Conservation (phyloP, 371 early-diverging fungal genomes). For the Mucor circinelloides region DNA sequence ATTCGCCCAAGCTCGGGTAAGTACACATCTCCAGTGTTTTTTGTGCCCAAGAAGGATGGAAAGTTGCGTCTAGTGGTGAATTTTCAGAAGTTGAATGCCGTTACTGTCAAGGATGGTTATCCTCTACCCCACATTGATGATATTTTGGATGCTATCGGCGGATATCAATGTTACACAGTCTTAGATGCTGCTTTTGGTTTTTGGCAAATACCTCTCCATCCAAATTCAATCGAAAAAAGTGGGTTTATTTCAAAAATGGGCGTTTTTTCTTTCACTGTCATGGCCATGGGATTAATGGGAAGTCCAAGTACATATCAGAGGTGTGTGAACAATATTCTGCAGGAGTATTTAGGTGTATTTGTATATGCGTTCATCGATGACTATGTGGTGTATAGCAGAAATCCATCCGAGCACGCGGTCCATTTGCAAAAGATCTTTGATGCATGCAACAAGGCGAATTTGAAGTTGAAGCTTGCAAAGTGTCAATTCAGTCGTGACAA, state of each 20-base stretch:
- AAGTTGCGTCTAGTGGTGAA: constrained; percentile 34
- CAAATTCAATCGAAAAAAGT: constrained; percentile 41
- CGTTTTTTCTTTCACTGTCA: constrained; percentile 46
- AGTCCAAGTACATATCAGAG: constrained; percentile 51
- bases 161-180: background rate
- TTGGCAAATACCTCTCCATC: constrained; percentile 35
- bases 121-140: constrained; percentile 49
- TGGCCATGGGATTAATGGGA: constrained; percentile 51
- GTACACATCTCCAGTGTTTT: constrained; percentile 39
- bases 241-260: constrained; percentile 54
- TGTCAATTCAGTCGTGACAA: constrained; percentile 31
- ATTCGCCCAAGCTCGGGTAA: constrained; percentile 17
- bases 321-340: constrained; percentile 32
- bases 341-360: constrained; percentile 21
- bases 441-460: constrained; percentile 23
- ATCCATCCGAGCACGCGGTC: constrained; percentile 25
- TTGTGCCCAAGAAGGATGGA: constrained; percentile 51
- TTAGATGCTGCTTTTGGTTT: constrained; percentile 35
- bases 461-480: constrained; percentile 44
- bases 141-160: constrained; percentile 28
- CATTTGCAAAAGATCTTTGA: constrained; percentile 38
- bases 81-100: constrained; percentile 36
- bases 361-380: constrained; percentile 52
- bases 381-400: constrained; percentile 39
- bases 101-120: constrained; percentile 36